Percentiles rank a stretch among this genome's conserved stretches.
These are phyloP conservation scores for Sporisorium graminicola DNA, from an alignment of 1,284 basidiomycete species.

Conservation along the genomic window DNA sequence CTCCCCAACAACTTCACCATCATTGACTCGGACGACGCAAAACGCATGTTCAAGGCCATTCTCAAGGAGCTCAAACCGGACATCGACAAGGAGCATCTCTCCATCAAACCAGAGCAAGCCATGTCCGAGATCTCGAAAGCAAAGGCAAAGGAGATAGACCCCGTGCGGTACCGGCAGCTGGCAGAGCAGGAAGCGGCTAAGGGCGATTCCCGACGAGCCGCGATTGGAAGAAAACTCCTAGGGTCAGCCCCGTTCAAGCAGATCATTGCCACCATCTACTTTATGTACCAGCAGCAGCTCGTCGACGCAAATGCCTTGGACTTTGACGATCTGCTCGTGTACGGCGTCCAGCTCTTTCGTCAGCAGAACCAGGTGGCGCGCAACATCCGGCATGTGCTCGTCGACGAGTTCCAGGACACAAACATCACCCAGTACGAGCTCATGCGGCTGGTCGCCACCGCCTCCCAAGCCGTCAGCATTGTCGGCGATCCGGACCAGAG, in stretches of 20 bases:
- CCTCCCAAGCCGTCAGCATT: conserved; percentile 75
- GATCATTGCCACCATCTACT: conserved; percentile 73
- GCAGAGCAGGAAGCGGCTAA: conserved; percentile 36
- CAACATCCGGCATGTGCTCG: conserved; percentile 83
- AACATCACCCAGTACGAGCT: conserved; percentile 87
- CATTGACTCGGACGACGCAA: conserved; percentile 82
- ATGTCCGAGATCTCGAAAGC: conserved; percentile 81
- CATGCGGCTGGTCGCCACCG: conserved; percentile 74
- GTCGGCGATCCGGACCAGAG: conserved; percentile 95
- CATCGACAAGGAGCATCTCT: conserved; percentile 72
- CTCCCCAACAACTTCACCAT: conserved; percentile 84
- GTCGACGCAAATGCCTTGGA: conserved; percentile 81
- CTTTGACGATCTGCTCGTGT: conserved; percentile 88
- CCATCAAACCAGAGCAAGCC: conserved; percentile 76
- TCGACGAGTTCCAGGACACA: conserved; percentile 94
- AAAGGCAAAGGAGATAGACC: conserved; percentile 77
- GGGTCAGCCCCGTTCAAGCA: conserved; percentile 31
- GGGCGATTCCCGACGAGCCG: conserved; percentile 11
- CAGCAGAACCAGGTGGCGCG: conserved; percentile 74
- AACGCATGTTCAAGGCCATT: conserved; percentile 78
- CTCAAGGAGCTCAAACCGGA: conserved; percentile 75
- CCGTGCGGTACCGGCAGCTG: conserved; percentile 23
- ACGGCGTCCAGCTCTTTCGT: conserved; percentile 77
- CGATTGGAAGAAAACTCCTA: conserved; percentile 23
- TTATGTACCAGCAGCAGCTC: conserved; percentile 79